Evolutionary conservation across 2,329 filamentous ascomycete genomes (phyloP).

Genomic region (Claviceps monticola): DNA sequence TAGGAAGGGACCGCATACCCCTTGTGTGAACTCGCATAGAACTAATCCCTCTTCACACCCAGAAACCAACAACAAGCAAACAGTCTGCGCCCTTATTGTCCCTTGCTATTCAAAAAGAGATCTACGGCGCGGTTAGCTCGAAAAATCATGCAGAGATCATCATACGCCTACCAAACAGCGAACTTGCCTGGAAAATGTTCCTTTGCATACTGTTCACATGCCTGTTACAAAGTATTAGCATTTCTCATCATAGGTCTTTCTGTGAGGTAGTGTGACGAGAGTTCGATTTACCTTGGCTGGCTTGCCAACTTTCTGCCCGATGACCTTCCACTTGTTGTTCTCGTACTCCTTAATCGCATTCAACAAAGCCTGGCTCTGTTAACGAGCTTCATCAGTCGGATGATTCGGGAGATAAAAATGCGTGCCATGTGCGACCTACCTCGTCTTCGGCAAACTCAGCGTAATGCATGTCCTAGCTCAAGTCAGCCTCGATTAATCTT

Average conservation of each 20-base stretch:
- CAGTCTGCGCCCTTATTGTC: slow-evolving; percentile 17
- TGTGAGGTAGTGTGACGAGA: background rate
- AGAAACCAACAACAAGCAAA: background rate
- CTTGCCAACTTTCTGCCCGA: slow-evolving; percentile 93
- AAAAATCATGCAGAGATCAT: too few relatives aligned
- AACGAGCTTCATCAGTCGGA: slow-evolving; percentile 7
- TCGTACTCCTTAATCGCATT: slow-evolving; percentile 98
- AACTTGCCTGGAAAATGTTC: slow-evolving; percentile 63
- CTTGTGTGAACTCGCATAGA: background rate
- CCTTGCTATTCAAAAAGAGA: slow-evolving; percentile 24
- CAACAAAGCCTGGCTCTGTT: slow-evolving; percentile 62
- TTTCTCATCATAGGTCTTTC: background rate
- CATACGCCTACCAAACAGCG: background rate
- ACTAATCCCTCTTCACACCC: background rate
- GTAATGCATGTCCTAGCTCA: slow-evolving; percentile 84
- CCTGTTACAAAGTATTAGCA: slow-evolving; percentile 15
- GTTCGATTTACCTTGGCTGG: slow-evolving; percentile 57
- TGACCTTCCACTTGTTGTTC: slow-evolving; percentile 96
- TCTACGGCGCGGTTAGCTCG: slow-evolving; percentile 20
- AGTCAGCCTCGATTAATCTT: background rate
- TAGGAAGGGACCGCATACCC: background rate
- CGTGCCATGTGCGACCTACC: slow-evolving; percentile 34
- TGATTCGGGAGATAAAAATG: background rate
- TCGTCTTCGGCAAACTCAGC: slow-evolving; percentile 97
- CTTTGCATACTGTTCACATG: slow-evolving; percentile 73